phyloP scores from a whole-genome alignment of 2,329 filamentous ascomycete genomes.

The Fusarium tanahbumbuense region DNA sequence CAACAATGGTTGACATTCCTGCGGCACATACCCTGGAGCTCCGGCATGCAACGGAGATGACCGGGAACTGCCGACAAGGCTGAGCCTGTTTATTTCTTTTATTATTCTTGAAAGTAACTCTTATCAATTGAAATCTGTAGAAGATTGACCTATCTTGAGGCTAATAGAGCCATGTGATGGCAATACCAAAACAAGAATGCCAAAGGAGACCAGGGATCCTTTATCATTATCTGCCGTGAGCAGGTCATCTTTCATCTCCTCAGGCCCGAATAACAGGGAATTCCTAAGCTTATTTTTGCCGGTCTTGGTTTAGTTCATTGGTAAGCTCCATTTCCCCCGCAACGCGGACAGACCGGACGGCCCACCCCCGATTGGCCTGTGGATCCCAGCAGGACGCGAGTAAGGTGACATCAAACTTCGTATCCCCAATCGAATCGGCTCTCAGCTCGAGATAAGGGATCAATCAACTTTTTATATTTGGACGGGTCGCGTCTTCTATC shows the following conservation, averaged over 20 bases:
- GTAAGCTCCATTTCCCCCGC: slow-evolving; percentile 23
- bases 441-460: not conserved
- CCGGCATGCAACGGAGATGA: not conserved
- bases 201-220: not conserved
- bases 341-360: slow-evolving; percentile 14
- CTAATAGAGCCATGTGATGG: not conserved
- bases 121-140: not conserved
- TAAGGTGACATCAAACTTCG: slow-evolving; percentile 2
- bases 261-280: not conserved
- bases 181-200: not conserved
- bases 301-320: slow-evolving; percentile 11
- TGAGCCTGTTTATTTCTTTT: not conserved
- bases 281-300: slow-evolving; percentile 30
- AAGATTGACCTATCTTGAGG: not conserved
- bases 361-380: slow-evolving; percentile 16
- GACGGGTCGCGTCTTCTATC: not conserved
- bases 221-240: not conserved
- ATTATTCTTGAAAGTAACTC: not conserved
- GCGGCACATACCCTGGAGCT: not conserved
- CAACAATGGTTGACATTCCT: not conserved
- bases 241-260: not conserved
- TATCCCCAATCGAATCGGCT: not conserved
- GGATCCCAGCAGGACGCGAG: not conserved
- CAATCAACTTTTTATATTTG: slow-evolving; percentile 4
- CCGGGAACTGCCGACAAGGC: not conserved